Evolutionary conservation across 2,329 filamentous ascomycete species (phyloP).

Genomic region (Biscogniauxia sp.): DNA sequence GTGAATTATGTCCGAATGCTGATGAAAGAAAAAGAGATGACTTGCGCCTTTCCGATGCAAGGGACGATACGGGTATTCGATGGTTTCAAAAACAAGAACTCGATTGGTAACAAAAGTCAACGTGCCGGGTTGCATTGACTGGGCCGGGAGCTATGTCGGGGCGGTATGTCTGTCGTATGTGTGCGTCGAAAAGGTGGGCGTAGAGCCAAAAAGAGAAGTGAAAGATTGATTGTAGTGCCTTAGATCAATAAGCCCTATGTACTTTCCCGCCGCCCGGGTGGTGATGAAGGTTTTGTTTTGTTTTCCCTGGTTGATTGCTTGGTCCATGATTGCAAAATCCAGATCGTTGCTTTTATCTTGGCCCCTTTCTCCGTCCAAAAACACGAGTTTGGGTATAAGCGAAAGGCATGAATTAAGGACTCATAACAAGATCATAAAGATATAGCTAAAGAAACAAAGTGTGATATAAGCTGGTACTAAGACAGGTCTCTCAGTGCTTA

Average conservation of each 20-base stretch:
- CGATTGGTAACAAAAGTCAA: background rate
- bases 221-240: constrained; percentile 5
- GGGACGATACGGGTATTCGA: constrained; percentile 16
- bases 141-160: background rate
- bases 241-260: constrained; percentile 7
- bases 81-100: constrained; percentile 2
- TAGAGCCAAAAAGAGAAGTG: constrained; percentile 10
- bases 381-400: constrained; percentile 23
- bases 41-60: constrained; percentile 28
- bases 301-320: constrained; percentile 14
- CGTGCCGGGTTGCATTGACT: background rate
- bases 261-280: constrained; percentile 6
- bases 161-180: constrained; percentile 1
- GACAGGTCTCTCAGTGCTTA: constrained; percentile 18
- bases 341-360: constrained; percentile 3
- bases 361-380: constrained; percentile 10
- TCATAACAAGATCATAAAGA: constrained; percentile 23
- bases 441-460: constrained; percentile 2
- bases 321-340: constrained; percentile 11
- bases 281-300: constrained; percentile 4
- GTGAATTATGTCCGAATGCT: background rate
- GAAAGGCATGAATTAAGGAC: constrained; percentile 23
- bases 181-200: constrained; percentile 8
- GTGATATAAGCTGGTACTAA: constrained; percentile 1
- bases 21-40: constrained; percentile 10